Conservation (phyloP, 768 basidiomycete genomes). For the Coprinopsis marcescibilis region DNA sequence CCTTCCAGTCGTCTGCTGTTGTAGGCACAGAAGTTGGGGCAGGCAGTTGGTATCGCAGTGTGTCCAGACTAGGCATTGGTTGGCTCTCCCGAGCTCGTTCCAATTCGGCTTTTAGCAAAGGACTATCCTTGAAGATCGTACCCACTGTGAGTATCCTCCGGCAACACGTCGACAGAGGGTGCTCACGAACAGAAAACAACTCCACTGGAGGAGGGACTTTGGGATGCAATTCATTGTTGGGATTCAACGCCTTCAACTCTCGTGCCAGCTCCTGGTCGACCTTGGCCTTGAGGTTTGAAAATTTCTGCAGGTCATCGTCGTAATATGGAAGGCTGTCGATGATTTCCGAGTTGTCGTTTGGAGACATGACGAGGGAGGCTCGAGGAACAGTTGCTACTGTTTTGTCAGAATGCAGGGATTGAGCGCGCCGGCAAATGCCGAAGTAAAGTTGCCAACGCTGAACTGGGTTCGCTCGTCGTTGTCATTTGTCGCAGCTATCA, state of each 20-base stretch:
- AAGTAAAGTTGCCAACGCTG: slow-evolving; percentile 13
- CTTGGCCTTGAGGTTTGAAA: slow-evolving; percentile 63
- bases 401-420: background rate
- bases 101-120: slow-evolving; percentile 67
- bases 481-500: slow-evolving; percentile 16
- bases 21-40: slow-evolving; percentile 55
- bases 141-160: slow-evolving; percentile 4
- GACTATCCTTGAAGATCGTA: slow-evolving; percentile 45
- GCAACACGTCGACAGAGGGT: slow-evolving; percentile 8
- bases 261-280: slow-evolving; percentile 73
- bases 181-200: slow-evolving; percentile 65
- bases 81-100: slow-evolving; percentile 66
- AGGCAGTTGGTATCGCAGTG: slow-evolving; percentile 68
- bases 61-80: slow-evolving; percentile 63
- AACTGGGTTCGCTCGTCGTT: slow-evolving; percentile 8
- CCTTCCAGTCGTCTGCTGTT: slow-evolving; percentile 72
- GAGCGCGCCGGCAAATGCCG: slow-evolving; percentile 30
- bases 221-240: slow-evolving; percentile 60
- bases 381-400: background rate
- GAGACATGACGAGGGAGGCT: slow-evolving; percentile 8
- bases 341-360: slow-evolving; percentile 28
- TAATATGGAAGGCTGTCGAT: slow-evolving; percentile 92
- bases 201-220: slow-evolving; percentile 59
- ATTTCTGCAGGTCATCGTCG: slow-evolving; percentile 84
- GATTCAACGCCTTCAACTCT: slow-evolving; percentile 43